Evolutionary conservation across 495 filamentous ascomycete species (phyloP), one percentile per base, ranked within the genome.

Genomic region (Penicillium canariense): DNA sequence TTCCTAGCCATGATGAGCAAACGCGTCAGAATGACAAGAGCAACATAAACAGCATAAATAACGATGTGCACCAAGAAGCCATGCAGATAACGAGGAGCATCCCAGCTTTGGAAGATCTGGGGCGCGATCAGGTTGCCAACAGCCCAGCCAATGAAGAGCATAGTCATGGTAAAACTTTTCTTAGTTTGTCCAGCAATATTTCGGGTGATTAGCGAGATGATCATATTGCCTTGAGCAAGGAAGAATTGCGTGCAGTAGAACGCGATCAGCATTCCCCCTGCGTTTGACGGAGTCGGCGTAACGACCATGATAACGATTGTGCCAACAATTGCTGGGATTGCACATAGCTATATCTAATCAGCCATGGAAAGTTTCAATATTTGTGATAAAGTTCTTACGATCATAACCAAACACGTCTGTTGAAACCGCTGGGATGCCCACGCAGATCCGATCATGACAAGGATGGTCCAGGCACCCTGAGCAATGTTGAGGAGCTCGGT

Each of bases 111-210:
- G 35, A 69, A 69, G 14, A 64, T 68, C 23, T 70, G 55, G 17
- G 83, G 83, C 0, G 61, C 68, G 12, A 62, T 65, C 0, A 61
- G 36, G 40, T 69, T 71, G 2, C 68, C 68, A 12, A 60, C 67
- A 42, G 60, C 54, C 58, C 59, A 71, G 7, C 47, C 60, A 35
- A 69, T 52, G 32, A 71, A 69, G 17, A 58, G 39, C 15, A 64
- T 47, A 14, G 64, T 67, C 38, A 70, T 67, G 1, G 69, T 66
- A 4, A 68, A 58, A 6, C 67, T 61, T 49, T 85, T 85, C 67
- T 87, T 87, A 2, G 84, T 84, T 63, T 84, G 84, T 7, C 83
- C 83, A 1, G 79, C 80, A 2, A 84, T 71, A 43, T 87, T 85
- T 22, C 74, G 77, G 0, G 71, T 73, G 32, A 84, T 77, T 8